These are phyloP conservation scores for Kurtzmaniella quercitrusa DNA, from an alignment of 1,139 yeast species.

Conservation along the genomic window DNA sequence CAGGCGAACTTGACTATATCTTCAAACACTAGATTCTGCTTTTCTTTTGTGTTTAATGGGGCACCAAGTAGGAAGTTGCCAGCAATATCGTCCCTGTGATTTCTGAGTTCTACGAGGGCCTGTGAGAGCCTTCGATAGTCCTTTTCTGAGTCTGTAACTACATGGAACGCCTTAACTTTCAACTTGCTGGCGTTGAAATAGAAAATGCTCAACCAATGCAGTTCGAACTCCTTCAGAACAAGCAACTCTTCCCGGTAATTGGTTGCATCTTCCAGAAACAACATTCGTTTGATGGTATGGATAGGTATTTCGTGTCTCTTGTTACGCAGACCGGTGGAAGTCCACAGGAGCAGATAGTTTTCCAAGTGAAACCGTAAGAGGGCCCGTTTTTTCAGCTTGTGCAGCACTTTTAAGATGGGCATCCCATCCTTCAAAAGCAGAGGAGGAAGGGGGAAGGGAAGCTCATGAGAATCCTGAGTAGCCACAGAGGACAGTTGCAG, in stretches of 20 bases:
- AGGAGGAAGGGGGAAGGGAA: slow-evolving; percentile 15
- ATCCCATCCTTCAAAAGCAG: slow-evolving; percentile 41
- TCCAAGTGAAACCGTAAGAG: slow-evolving; percentile 29
- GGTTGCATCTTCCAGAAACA: slow-evolving; percentile 66
- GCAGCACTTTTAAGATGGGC: slow-evolving; percentile 60
- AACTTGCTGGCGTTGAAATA: slow-evolving; percentile 60
- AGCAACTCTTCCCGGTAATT: slow-evolving; percentile 83
- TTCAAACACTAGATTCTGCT: slow-evolving; percentile 50
- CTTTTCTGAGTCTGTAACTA: slow-evolving; percentile 62
- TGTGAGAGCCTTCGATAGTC: slow-evolving; percentile 56
- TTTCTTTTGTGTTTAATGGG: slow-evolving; percentile 23
- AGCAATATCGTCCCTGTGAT: slow-evolving; percentile 28
- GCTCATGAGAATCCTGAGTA: neutral
- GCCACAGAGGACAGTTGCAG: neutral
- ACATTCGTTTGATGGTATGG: slow-evolving; percentile 67
- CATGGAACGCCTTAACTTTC: slow-evolving; percentile 56
- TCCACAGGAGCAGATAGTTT: slow-evolving; percentile 47
- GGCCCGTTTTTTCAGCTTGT: slow-evolving; percentile 56
- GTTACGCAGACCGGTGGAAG: slow-evolving; percentile 16
- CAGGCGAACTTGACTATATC: slow-evolving; percentile 66
- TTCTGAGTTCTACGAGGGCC: slow-evolving; percentile 54
- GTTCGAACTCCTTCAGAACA: slow-evolving; percentile 59
- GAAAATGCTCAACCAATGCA: slow-evolving; percentile 76
- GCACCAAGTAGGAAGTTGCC: slow-evolving; percentile 29
- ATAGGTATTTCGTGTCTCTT: slow-evolving; percentile 47